A percentile compares a stretch with the other conserved stretches of the same genome.
phyloP scores from a whole-genome alignment of 257 asterid genomes.

The Solanum ahanhuiri region DNA sequence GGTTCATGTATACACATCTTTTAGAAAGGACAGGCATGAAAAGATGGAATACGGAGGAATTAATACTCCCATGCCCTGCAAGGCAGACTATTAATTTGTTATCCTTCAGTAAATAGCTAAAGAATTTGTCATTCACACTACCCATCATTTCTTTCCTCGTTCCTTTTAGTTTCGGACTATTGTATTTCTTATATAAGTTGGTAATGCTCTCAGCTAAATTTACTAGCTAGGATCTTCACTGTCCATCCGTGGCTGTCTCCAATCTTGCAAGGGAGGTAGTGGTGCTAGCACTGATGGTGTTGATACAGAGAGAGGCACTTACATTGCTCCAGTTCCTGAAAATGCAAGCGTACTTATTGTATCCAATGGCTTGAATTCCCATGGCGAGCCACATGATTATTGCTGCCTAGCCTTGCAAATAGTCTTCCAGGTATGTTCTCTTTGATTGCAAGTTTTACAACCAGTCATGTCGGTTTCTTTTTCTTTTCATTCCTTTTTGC shows the following conservation, averaged over 20 bases:
- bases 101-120: not conserved
- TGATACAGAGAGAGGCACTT: constrained; percentile 30
- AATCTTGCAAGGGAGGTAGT: constrained; percentile 10
- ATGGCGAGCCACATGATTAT: constrained; percentile 20
- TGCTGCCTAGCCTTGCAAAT: constrained; percentile 57
- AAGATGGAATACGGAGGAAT: not conserved
- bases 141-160: not conserved
- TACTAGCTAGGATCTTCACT: constrained; percentile 52
- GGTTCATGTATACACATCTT: not conserved
- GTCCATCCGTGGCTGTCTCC: constrained; percentile 48
- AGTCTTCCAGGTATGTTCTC: constrained; percentile 51
- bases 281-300: constrained; percentile 12
- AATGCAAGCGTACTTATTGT: constrained; percentile 10
- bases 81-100: not conserved
- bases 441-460: not conserved
- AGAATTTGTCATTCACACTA: not conserved
- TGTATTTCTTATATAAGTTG: not conserved
- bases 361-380: constrained; percentile 17
- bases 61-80: not conserved
- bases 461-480: not conserved
- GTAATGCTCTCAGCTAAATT: constrained; percentile 4
- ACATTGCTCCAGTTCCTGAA: constrained; percentile 30
- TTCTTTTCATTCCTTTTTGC: not conserved
- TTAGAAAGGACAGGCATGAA: not conserved
- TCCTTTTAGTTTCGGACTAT: not conserved